These are phyloP conservation scores for Aspergillus nidulans DNA, from an alignment of 495 filamentous ascomycete genomes.

Conservation along the genomic window DNA sequence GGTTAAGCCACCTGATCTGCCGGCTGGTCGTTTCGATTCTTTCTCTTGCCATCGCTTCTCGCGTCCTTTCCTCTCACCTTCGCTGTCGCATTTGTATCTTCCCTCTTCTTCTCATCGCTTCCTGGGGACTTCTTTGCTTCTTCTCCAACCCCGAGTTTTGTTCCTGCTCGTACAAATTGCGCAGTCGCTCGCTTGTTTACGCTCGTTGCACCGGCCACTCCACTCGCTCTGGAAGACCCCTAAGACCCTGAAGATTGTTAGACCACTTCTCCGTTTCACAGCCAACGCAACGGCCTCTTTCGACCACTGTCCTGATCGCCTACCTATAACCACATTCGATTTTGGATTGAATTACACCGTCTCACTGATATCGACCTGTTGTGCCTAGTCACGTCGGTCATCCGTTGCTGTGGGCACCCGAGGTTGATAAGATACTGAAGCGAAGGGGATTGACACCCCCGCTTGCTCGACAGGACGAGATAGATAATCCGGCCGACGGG, in stretches of 20 bases:
- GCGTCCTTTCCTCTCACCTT: constrained; percentile 7
- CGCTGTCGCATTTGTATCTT: constrained; percentile 16
- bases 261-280: constrained; percentile 19
- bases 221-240: constrained; percentile 11
- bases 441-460: constrained; percentile 1
- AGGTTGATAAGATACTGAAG: neutral
- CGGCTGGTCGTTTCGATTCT: constrained; percentile 9
- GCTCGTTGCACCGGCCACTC: neutral
- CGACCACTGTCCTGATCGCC: neutral
- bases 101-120: constrained; percentile 9
- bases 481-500: neutral
- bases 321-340: neutral
- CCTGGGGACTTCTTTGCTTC: constrained; percentile 9
- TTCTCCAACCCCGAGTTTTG: neutral
- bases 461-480: neutral
- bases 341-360: neutral
- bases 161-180: neutral
- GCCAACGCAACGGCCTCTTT: constrained; percentile 8
- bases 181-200: constrained; percentile 29
- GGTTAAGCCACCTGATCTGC: constrained; percentile 16
- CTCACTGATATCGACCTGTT: neutral
- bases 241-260: constrained; percentile 15
- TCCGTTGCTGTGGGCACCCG: constrained; percentile 5
- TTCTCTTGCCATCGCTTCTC: constrained; percentile 10
- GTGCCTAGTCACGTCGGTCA: neutral